These are phyloP conservation scores for Calvatia gigantea DNA, from an alignment of 768 basidiomycete species.

Conservation along the genomic window DNA sequence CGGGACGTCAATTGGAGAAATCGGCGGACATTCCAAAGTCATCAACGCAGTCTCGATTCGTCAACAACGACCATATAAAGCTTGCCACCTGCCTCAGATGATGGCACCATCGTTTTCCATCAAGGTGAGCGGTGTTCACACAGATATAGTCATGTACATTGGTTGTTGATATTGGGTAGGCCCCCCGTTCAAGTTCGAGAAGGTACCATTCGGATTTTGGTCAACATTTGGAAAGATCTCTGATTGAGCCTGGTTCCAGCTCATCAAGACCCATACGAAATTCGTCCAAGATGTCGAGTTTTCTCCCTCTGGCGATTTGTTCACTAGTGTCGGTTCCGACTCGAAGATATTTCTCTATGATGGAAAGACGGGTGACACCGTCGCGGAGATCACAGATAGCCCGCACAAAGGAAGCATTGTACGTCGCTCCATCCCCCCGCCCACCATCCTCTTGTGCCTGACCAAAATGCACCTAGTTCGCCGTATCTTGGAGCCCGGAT, in stretches of 20 bases:
- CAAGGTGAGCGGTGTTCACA: slow-evolving; percentile 44
- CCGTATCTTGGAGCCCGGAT: slow-evolving; percentile 77
- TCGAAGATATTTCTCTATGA: slow-evolving; percentile 86
- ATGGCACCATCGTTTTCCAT: slow-evolving; percentile 77
- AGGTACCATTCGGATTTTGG: slow-evolving; percentile 31
- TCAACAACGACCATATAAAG: slow-evolving; percentile 85
- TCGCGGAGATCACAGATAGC: slow-evolving; percentile 63
- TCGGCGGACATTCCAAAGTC: slow-evolving; percentile 84
- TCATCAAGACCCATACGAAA: slow-evolving; percentile 84
- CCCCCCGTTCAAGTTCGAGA: slow-evolving; percentile 87
- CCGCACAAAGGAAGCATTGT: slow-evolving; percentile 78
- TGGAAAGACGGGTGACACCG: slow-evolving; percentile 80
- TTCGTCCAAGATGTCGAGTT: slow-evolving; percentile 92
- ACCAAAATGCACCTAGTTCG: slow-evolving; percentile 43
- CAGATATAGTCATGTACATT: background rate
- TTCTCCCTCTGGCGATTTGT: slow-evolving; percentile 75
- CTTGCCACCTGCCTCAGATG: slow-evolving; percentile 87
- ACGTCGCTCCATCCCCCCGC: slow-evolving; percentile 31
- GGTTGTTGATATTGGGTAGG: slow-evolving; percentile 38
- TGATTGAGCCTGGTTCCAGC: slow-evolving; percentile 32
- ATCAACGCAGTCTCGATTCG: slow-evolving; percentile 90
- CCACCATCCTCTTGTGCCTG: background rate
- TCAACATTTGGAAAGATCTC: background rate
- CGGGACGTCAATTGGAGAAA: slow-evolving; percentile 84
- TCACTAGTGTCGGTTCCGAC: slow-evolving; percentile 89